A percentile compares a stretch with the other conserved stretches of the same genome.
phyloP scores from a whole-genome alignment of 2,329 filamentous ascomycete genomes.

The Leptodontidium sp. region DNA sequence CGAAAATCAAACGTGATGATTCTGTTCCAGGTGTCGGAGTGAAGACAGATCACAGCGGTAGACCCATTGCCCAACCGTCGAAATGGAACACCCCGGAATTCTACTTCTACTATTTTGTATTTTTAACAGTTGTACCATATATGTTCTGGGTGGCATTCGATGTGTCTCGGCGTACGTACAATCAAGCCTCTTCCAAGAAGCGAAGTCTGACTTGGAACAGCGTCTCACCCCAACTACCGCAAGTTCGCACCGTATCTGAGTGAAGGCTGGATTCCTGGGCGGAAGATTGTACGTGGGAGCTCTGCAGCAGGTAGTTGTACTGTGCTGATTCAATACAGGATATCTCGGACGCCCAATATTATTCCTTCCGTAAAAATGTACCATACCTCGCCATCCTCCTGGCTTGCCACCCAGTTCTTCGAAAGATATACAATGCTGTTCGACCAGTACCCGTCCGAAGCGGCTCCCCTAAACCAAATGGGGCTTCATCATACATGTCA shows the following conservation, averaged over 20 bases:
- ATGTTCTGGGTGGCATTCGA: constrained; percentile 94
- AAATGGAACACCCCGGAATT: constrained; percentile 91
- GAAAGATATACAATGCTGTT: constrained; percentile 71
- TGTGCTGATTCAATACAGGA: constrained; percentile 62
- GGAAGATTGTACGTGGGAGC: constrained; percentile 74
- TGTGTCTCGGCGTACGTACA: constrained; percentile 77
- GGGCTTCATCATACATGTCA: constrained; percentile 51
- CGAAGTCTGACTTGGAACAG: constrained; percentile 54
- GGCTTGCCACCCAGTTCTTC: constrained; percentile 79
- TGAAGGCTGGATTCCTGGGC: constrained; percentile 89
- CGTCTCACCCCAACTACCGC: constrained; percentile 80
- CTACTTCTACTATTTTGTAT: constrained; percentile 77
- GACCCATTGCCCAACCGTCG: constrained; percentile 63
- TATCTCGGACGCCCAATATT: constrained; percentile 88
- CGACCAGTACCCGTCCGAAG: constrained; percentile 36
- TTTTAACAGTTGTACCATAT: constrained; percentile 72
- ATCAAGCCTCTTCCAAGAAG: neutral
- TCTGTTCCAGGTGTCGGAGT: constrained; percentile 42
- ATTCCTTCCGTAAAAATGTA: constrained; percentile 83
- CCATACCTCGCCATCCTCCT: constrained; percentile 81
- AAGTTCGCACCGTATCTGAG: constrained; percentile 77
- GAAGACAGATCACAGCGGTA: constrained; percentile 51
- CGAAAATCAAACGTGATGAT: constrained; percentile 46
- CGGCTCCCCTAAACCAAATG: constrained; percentile 42
- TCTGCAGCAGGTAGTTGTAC: neutral